Base-by-base conservation (phyloP, 2,329 filamentous ascomycete species). In the Ilyonectria sp. region DNA sequence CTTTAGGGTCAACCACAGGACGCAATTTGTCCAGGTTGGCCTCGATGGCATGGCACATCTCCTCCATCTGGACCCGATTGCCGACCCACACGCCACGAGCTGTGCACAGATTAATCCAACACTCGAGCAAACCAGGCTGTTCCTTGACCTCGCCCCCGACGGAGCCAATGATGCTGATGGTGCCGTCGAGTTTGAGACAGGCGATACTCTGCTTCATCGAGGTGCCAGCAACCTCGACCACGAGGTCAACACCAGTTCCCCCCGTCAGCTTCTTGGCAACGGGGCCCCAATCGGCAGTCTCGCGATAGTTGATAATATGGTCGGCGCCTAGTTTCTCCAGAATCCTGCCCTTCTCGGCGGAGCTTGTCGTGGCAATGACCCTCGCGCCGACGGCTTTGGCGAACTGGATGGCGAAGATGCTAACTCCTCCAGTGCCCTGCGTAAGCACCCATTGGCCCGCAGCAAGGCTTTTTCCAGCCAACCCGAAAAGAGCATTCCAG, bases 401-500 rank as follows among this genome's bases (percentile, higher is more conserved):
- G 53, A 84, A 82, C 63, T 82, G 81, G 1, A 82, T 79, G 1
- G 81, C 78, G 37, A 83, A 81, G 21, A 83, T 75, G 46, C 76
- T 79, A 3, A 85, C 83, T 3, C 83, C 83, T 1, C 83, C 82
- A 1, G 82, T 84, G 8, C 83, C 83, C 60, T 82, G 81, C 0
- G 79, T 81, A 8, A 85, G 74, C 0, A 85, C 80, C 65, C 74
- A 77, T 8, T 83, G 74, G 1, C 81, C 81, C 0, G 79, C 73
- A 3, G 58, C 70, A 23, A 81, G 49, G 2, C 70, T 61, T 79
- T 17, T 82, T 1, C 56, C 65, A 11, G n/a, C 21, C 70, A 85
- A 52, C 0, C 87, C 87, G 57, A 86, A 89, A 4, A 90, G 76
- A 7, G 85, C 86, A 70, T 90, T 90, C 88, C 87, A 90, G 2